A percentile compares a stretch with the other conserved stretches of the same genome.
phyloP scores from a whole-genome alignment of 177 flowering plant species.

The Vitis hybrid region DNA sequence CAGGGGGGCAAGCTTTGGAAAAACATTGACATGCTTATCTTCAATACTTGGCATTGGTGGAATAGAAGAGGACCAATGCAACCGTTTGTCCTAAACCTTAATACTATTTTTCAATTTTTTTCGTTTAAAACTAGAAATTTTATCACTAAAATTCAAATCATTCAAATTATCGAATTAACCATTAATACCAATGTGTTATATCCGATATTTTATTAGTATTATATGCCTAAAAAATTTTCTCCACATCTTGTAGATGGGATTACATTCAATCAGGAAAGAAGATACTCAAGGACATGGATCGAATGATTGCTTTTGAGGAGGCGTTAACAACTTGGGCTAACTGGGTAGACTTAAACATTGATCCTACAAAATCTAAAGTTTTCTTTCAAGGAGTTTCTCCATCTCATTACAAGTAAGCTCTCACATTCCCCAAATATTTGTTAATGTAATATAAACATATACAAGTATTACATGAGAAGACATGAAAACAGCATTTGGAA shows the following conservation, averaged over 20 bases:
- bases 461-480: too few species aligned
- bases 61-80: constrained; percentile 54
- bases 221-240: too few species aligned
- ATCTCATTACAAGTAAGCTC: constrained; percentile 58
- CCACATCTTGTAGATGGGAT: constrained; percentile 51
- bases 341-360: constrained; percentile 57
- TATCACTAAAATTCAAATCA: too few species aligned
- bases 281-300: constrained; percentile 54
- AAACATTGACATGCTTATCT: constrained; percentile 48
- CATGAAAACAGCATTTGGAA: too few species aligned
- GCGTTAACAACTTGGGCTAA: constrained; percentile 63
- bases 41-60: constrained; percentile 91
- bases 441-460: not conserved
- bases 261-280: constrained; percentile 38
- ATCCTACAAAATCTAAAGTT: constrained; percentile 40
- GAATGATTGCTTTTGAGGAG: constrained; percentile 47
- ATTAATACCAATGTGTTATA: too few species aligned
- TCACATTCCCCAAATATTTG: not conserved
- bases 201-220: too few species aligned
- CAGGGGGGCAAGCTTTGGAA: constrained; percentile 46
- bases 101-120: not conserved
- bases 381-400: constrained; percentile 83
- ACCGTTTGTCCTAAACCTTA: constrained; percentile 34
- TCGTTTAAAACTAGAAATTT: too few species aligned
- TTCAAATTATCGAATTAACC: too few species aligned